These are phyloP conservation scores for Straminergon stramineum DNA, from an alignment of 225 moss, liverwort and hornwort species.

Conservation along the genomic window DNA sequence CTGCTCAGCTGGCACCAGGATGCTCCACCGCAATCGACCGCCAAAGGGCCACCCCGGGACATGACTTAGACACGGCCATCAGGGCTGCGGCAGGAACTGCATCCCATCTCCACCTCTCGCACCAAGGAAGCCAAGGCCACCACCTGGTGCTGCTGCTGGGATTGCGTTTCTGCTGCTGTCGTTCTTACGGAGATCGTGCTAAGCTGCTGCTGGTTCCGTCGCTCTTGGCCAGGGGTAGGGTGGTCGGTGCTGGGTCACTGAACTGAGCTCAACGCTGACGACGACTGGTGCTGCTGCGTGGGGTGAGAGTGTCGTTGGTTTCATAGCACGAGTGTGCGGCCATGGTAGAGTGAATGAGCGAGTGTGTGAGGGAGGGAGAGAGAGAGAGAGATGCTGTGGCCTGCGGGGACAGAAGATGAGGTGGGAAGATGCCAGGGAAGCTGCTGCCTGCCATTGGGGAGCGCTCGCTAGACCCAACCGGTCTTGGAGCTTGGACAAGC, in stretches of 20 bases:
- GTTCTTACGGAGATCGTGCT: not conserved
- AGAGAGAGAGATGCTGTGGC: conserved; percentile 9
- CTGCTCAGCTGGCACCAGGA: not conserved
- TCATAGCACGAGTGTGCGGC: not conserved
- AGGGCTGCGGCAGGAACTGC: not conserved
- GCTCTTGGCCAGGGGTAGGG: not conserved
- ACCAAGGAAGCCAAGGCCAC: not conserved
- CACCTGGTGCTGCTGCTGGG: not conserved
- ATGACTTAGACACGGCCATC: not conserved
- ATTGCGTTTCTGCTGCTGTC: not conserved
- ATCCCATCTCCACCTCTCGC: not conserved
- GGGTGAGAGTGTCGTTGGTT: not conserved
- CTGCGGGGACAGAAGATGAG: conserved; percentile 3
- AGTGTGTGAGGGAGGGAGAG: not conserved
- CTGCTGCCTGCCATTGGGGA: conserved; percentile 1
- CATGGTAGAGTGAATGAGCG: not conserved
- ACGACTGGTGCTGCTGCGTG: not conserved
- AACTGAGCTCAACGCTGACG: not conserved
- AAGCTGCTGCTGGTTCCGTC: not conserved
- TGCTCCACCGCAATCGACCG: not conserved
- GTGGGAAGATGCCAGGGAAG: conserved; percentile 10
- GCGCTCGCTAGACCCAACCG: not conserved
- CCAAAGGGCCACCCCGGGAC: not conserved
- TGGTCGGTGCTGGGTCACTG: conserved; percentile 2
- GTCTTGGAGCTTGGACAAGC: conserved; percentile 1